phyloP scores from a whole-genome alignment of 331 rosid species.

The Malus hybrid region DNA sequence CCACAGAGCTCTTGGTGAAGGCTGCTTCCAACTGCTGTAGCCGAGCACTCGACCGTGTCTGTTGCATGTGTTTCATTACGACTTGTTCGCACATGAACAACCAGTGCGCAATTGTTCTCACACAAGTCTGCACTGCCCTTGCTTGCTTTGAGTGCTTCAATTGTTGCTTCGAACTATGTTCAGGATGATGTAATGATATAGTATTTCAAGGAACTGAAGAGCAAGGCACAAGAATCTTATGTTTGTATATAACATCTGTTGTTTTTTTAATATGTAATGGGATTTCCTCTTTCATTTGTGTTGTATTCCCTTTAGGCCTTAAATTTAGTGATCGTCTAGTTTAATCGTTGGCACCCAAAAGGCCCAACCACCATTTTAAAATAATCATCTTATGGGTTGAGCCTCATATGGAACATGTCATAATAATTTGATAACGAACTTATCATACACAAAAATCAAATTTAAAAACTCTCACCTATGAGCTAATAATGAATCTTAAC shows the following conservation, averaged over 20 bases:
- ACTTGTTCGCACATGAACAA: constrained; percentile 48
- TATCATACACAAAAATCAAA: too few relatives aligned
- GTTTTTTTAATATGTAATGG: background rate
- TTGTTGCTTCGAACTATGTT: constrained; percentile 69
- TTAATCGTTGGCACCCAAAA: background rate
- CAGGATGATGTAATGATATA: background rate
- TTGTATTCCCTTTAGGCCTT: background rate
- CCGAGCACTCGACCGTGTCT: constrained; percentile 28
- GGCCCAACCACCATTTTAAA: background rate
- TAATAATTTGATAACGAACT: too few relatives aligned
- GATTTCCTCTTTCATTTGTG: background rate
- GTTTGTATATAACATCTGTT: background rate
- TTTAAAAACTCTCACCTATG: too few relatives aligned
- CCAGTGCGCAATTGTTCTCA: constrained; percentile 48
- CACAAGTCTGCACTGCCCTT: constrained; percentile 76
- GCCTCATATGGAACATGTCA: fast-evolving
- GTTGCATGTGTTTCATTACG: constrained; percentile 70
- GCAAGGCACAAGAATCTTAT: background rate
- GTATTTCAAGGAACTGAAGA: background rate
- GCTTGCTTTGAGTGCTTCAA: constrained; percentile 70
- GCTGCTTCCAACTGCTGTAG: constrained; percentile 59
- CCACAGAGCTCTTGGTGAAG: constrained; percentile 36
- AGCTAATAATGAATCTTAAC: too few relatives aligned
- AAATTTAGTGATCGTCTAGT: too few relatives aligned
- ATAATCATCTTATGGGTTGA: too few relatives aligned